These are phyloP conservation scores for Pythium diclinum DNA, from an alignment of 352 stramenopile species.

Conservation along the genomic window DNA sequence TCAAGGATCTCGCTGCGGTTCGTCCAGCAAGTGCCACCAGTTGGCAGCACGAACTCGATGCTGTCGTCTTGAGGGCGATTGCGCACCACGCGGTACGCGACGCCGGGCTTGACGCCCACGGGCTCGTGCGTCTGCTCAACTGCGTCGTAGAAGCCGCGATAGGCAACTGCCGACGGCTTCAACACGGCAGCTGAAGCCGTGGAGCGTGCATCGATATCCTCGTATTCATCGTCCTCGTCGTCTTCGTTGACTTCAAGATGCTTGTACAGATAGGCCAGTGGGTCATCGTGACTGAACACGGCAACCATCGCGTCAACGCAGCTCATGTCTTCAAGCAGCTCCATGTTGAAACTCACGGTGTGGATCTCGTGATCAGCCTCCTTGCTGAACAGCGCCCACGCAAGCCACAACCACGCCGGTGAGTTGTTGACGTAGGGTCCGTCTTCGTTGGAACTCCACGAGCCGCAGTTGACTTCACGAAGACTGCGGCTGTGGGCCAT, in stretches of 20 bases:
- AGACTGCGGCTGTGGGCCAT: not conserved
- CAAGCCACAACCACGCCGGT: not conserved
- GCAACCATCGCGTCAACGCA: not conserved
- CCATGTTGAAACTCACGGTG: not conserved
- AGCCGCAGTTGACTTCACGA: not conserved
- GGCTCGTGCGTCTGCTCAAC: not conserved
- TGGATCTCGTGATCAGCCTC: not conserved
- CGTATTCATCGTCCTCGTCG: not conserved
- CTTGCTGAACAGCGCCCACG: not conserved
- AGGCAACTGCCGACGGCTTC: not conserved
- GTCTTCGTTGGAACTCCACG: not conserved
- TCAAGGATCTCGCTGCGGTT: not conserved
- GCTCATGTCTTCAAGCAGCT: not conserved
- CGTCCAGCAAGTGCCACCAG: not conserved
- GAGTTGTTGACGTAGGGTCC: not conserved
- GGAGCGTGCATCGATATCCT: not conserved
- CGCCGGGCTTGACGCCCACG: not conserved
- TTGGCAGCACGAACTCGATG: not conserved
- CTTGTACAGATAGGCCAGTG: not conserved
- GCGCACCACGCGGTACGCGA: not conserved
- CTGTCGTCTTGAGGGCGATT: not conserved
- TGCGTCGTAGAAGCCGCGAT: not conserved
- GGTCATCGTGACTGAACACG: not conserved
- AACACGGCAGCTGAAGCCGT: not conserved
- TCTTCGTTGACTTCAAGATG: not conserved